phyloP scores from a whole-genome alignment of 345 rosid species.

The Citrus mangshanensis region DNA sequence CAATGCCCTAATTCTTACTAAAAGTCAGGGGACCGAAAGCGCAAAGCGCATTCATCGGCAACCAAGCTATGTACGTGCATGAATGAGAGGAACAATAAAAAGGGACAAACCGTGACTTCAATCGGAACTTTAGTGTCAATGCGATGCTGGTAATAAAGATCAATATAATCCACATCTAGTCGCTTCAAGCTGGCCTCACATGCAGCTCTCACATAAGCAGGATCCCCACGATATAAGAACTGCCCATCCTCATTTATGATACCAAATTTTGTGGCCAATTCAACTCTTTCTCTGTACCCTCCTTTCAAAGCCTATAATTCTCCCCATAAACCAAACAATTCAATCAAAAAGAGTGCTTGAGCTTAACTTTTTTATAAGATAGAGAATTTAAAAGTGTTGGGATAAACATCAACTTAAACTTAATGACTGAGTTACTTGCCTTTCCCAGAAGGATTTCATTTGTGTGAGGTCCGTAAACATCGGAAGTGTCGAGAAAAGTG shows the following conservation, averaged over 20 bases:
- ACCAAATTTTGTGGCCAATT: slow-evolving; percentile 46
- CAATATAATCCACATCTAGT: slow-evolving; percentile 34
- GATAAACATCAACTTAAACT: too few relatives aligned
- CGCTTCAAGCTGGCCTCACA: slow-evolving; percentile 50
- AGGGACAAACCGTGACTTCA: slow-evolving; percentile 19
- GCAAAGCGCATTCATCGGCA: too few relatives aligned
- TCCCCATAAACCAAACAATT: too few relatives aligned
- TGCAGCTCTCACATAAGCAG: slow-evolving; percentile 40
- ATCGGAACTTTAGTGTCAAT: slow-evolving; percentile 39
- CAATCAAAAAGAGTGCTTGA: too few relatives aligned
- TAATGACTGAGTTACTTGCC: slow-evolving; percentile 9
- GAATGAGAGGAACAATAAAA: slow-evolving; percentile 4
- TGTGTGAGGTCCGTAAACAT: slow-evolving; percentile 42
- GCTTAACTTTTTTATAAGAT: too few relatives aligned
- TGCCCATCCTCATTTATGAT: slow-evolving; percentile 7
- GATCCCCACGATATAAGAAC: slow-evolving; percentile 20
- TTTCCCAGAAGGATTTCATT: slow-evolving; percentile 43
- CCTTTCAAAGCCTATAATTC: slow-evolving; percentile 50
- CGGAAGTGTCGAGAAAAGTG: slow-evolving; percentile 46
- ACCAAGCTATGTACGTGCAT: neutral
- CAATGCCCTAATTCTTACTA: too few relatives aligned
- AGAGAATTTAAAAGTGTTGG: too few relatives aligned
- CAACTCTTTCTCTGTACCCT: slow-evolving; percentile 47
- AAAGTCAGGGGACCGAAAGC: too few relatives aligned
- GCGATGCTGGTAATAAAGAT: slow-evolving; percentile 47